A percentile compares a stretch with the other conserved stretches of the same genome.
These are phyloP conservation scores for Porcisia deanei DNA, from an alignment of 208 protist species.

Conservation along the genomic window DNA sequence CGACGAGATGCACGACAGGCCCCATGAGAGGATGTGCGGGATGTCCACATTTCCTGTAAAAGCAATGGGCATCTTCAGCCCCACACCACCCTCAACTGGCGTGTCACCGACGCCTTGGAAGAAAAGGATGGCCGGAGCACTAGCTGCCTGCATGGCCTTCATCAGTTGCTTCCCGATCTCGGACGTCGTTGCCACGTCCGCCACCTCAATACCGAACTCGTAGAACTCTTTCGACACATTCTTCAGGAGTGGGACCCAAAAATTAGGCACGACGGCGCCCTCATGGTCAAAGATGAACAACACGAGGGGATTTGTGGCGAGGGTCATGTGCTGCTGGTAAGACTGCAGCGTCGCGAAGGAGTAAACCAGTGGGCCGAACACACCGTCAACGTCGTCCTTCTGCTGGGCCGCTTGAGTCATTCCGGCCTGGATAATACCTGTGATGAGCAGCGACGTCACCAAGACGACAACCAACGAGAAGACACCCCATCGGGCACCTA, in stretches of 20 bases:
- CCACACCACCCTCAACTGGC: slow-evolving; percentile 1
- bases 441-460: not conserved
- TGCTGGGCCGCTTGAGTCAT: too few relatives aligned
- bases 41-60: slow-evolving; percentile 24
- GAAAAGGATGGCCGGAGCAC: slow-evolving; percentile 26
- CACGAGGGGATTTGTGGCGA: slow-evolving; percentile 22
- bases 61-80: slow-evolving; percentile 27
- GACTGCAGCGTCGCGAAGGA: slow-evolving; percentile 8
- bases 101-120: slow-evolving; percentile 36
- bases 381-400: not conserved
- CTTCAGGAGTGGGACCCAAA: slow-evolving; percentile 33
- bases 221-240: slow-evolving; percentile 20
- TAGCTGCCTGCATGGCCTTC: not conserved
- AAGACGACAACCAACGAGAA: not conserved
- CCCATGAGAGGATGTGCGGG: slow-evolving; percentile 31
- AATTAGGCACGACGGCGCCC: not conserved
- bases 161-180: slow-evolving; percentile 20
- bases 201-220: slow-evolving; percentile 30
- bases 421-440: not conserved
- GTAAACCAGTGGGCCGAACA: slow-evolving; percentile 16
- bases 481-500: not conserved
- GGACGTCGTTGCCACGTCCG: slow-evolving; percentile 11
- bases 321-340: slow-evolving; percentile 17
- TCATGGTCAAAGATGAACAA: slow-evolving; percentile 20
- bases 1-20: slow-evolving; percentile 33